Percentiles rank a stretch among this genome's conserved stretches.
phyloP scores from a whole-genome alignment of 192 early-diverging fungal genomes.

The Coemansia sp. region DNA sequence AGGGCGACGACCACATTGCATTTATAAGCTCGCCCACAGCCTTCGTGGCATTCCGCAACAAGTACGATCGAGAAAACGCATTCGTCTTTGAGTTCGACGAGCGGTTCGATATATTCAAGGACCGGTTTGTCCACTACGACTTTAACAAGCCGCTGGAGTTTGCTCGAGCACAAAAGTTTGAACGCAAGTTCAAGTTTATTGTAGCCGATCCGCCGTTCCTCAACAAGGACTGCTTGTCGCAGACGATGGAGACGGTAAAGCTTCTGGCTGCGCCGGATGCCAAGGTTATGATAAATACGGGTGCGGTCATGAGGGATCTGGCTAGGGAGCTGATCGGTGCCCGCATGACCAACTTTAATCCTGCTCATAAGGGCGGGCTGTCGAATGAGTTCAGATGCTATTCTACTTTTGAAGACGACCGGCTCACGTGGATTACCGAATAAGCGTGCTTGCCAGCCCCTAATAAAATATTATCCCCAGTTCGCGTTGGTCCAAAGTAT shows the following conservation, averaged over 20 bases:
- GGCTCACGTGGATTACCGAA: constrained; percentile 31
- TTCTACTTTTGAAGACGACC: constrained; percentile 51
- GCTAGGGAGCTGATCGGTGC: constrained; percentile 55
- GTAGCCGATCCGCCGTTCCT: constrained; percentile 80
- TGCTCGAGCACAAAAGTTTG: constrained; percentile 36
- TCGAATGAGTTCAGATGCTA: constrained; percentile 79
- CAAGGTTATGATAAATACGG: constrained; percentile 45
- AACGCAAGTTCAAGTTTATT: constrained; percentile 64
- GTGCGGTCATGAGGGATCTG: constrained; percentile 57
- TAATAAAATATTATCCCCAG: neutral
- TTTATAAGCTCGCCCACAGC: constrained; percentile 51
- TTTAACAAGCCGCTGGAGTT: constrained; percentile 65
- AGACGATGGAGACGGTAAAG: constrained; percentile 61
- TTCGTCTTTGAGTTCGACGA: constrained; percentile 74
- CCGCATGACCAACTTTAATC: constrained; percentile 59
- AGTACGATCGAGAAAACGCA: constrained; percentile 31
- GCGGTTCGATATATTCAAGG: constrained; percentile 68
- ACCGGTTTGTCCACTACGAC: constrained; percentile 70
- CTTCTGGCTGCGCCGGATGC: constrained; percentile 49
- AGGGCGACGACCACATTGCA: constrained; percentile 29
- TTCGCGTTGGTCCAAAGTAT: neutral
- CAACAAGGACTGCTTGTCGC: constrained; percentile 68
- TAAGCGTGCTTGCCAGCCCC: neutral
- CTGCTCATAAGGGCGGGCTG: constrained; percentile 64
- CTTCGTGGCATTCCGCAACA: constrained; percentile 40